A percentile compares a stretch with the other conserved stretches of the same genome.
phyloP scores from a whole-genome alignment of 257 asterid species.

The Solanum megistacrolobum region DNA sequence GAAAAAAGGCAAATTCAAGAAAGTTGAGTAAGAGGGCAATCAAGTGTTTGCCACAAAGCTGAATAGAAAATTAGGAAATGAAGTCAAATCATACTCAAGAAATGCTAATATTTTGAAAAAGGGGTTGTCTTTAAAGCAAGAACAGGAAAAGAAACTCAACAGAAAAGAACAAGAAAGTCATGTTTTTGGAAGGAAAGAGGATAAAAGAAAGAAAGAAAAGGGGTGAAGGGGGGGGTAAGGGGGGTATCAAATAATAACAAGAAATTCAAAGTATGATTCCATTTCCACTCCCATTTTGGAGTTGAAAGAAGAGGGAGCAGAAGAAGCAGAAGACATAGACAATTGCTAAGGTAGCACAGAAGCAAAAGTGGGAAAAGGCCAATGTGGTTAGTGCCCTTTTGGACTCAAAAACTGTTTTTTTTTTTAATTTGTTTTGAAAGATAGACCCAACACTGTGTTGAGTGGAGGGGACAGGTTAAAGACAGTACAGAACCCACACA shows the following conservation, averaged over 20 bases:
- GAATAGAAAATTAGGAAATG: conserved; percentile 9
- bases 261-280: conserved; percentile 81
- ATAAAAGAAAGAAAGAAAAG: not conserved
- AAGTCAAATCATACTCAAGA: conserved; percentile 21
- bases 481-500: conserved; percentile 93
- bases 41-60: conserved; percentile 11
- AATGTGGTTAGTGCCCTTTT: conserved; percentile 59
- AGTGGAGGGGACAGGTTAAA: conserved; percentile 95
- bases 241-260: conserved; percentile 66
- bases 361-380: conserved; percentile 62
- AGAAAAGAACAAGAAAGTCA: conserved; percentile 14
- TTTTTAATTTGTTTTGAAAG: not conserved
- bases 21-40: conserved; percentile 17
- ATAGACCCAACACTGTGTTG: conserved; percentile 30
- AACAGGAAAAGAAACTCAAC: conserved; percentile 21
- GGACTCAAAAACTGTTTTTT: conserved; percentile 26
- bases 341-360: conserved; percentile 59
- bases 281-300: conserved; percentile 49
- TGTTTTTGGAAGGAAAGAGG: conserved; percentile 1
- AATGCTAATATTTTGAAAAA: conserved; percentile 12
- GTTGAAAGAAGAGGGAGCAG: conserved; percentile 56
- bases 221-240: conserved; percentile 1
- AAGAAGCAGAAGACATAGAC: conserved; percentile 73
- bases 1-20: not conserved
- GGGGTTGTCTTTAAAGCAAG: conserved; percentile 41